phyloP scores from a whole-genome alignment of 805 yeast genomes.

The Spathaspora hagerdaliae region DNA sequence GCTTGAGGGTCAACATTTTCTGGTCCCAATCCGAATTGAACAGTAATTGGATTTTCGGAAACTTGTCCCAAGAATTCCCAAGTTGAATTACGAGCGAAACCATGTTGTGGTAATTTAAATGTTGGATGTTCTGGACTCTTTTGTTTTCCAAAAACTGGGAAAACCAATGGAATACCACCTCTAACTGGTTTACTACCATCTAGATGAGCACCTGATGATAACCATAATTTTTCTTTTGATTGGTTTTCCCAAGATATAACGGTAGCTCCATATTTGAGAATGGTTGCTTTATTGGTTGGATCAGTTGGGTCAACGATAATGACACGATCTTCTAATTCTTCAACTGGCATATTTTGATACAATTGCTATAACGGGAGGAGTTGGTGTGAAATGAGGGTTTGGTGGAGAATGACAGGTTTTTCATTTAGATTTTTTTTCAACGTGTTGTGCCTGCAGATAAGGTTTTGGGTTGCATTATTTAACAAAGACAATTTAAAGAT shows the following conservation, averaged over 20 bases:
- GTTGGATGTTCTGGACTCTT: constrained; percentile 51
- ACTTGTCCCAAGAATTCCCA: constrained; percentile 96
- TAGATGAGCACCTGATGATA: constrained; percentile 68
- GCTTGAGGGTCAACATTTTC: constrained; percentile 68
- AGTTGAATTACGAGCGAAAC: constrained; percentile 82
- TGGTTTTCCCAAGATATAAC: constrained; percentile 72
- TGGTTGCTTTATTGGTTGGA: constrained; percentile 52
- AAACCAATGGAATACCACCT: constrained; percentile 96
- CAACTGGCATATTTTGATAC: constrained; percentile 50
- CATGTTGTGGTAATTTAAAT: constrained; percentile 84
- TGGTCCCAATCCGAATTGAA: constrained; percentile 88
- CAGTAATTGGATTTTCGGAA: constrained; percentile 62
- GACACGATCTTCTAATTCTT: constrained; percentile 62
- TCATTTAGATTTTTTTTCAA: no score
- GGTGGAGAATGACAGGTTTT: no score
- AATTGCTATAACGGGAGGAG: no score
- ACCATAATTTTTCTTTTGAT: constrained; percentile 81
- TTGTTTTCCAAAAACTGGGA: constrained; percentile 85
- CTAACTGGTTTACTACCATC: constrained; percentile 94
- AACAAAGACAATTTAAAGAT: no score
- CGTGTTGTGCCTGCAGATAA: no score
- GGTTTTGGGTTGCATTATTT: no score
- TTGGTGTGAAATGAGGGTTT: no score
- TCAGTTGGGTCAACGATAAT: constrained; percentile 52
- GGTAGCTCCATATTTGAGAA: constrained; percentile 86